Conservation (phyloP, 305 asterid genomes). For the Rubia peregrina region DNA sequence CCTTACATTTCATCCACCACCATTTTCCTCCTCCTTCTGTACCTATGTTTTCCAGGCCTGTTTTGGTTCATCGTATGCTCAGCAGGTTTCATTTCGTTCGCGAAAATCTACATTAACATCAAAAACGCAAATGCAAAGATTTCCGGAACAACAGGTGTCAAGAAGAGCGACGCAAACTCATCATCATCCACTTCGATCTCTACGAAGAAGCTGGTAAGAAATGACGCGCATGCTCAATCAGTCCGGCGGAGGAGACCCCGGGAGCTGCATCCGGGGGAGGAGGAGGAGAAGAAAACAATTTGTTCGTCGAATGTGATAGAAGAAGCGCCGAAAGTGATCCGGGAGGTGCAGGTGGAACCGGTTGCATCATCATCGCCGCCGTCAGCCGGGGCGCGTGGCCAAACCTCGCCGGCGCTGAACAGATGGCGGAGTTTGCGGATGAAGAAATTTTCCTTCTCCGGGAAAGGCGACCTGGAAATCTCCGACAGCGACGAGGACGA, state of each 20-base stretch:
- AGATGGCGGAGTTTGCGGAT: constrained; percentile 7
- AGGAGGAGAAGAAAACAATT: constrained; percentile 36
- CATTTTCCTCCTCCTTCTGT: constrained; percentile 33
- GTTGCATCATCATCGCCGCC: constrained; percentile 13
- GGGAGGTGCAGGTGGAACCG: constrained; percentile 38
- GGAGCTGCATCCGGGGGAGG: constrained; percentile 23
- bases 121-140: constrained; percentile 16
- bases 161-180: constrained; percentile 15
- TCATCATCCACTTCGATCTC: background rate
- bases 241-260: constrained; percentile 54
- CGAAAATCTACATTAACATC: constrained; percentile 19
- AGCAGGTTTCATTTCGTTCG: constrained; percentile 28
- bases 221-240: constrained; percentile 46
- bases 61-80: constrained; percentile 55
- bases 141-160: constrained; percentile 4
- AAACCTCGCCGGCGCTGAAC: constrained; percentile 13
- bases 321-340: constrained; percentile 49
- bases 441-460: constrained; percentile 4
- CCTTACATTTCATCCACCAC: constrained; percentile 39
- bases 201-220: constrained; percentile 9
- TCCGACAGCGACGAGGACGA: constrained; percentile 30
- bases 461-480: constrained; percentile 19
- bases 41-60: constrained; percentile 35
- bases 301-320: constrained; percentile 25
- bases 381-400: background rate